phyloP scores from a whole-genome alignment of 345 rosid genomes.

The Sisymbrium altissimum region DNA sequence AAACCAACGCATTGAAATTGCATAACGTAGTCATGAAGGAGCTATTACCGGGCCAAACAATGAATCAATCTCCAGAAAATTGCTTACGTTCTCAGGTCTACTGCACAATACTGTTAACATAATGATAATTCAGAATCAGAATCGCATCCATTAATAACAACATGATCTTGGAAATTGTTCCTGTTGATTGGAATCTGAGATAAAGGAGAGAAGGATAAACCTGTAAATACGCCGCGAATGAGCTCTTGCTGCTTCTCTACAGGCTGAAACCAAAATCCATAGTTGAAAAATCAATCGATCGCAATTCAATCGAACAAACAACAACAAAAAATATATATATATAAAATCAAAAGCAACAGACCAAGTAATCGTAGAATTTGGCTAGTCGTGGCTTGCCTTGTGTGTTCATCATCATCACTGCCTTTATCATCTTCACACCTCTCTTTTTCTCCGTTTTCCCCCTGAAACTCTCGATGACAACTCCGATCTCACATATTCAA shows the following conservation, averaged over 20 bases:
- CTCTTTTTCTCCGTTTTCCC: background rate
- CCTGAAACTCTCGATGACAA: background rate
- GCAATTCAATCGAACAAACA: background rate
- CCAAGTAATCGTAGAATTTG: slow-evolving; percentile 80
- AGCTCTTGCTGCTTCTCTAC: slow-evolving; percentile 90
- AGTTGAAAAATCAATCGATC: background rate
- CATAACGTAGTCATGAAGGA: background rate
- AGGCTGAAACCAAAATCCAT: slow-evolving; percentile 38
- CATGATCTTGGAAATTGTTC: too few species aligned
- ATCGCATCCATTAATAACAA: too few species aligned
- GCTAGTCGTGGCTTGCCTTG: slow-evolving; percentile 93
- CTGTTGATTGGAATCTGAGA: too few species aligned
- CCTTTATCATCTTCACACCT: slow-evolving; percentile 59
- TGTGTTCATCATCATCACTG: slow-evolving; percentile 83
- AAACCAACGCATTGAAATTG: background rate
- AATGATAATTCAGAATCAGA: background rate
- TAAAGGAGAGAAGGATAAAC: slow-evolving; percentile 35
- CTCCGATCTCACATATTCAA: slow-evolving; percentile 6
- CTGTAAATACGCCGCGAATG: slow-evolving; percentile 75
- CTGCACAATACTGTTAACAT: slow-evolving; percentile 57
- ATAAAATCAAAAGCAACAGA: slow-evolving; percentile 12
- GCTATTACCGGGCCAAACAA: slow-evolving; percentile 77
- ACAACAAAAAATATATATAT: background rate
- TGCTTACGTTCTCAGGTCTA: slow-evolving; percentile 90
- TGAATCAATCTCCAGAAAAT: slow-evolving; percentile 71